Percentiles rank a stretch among this genome's conserved stretches.
These are phyloP conservation scores for Peniophora sp. DNA, from an alignment of 1,284 basidiomycete species.

Conservation along the genomic window DNA sequence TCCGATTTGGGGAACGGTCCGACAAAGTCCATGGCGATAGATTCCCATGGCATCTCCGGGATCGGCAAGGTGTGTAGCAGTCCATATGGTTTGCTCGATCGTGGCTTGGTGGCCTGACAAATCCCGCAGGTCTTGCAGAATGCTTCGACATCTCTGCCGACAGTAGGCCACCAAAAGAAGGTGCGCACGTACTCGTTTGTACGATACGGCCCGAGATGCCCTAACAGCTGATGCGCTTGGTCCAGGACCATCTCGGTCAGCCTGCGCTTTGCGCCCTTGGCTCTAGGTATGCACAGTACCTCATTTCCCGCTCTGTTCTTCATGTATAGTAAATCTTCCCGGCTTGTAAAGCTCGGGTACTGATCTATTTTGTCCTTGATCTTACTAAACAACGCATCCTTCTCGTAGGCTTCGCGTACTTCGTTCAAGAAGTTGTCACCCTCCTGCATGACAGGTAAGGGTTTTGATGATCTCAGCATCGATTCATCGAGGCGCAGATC, in stretches of 20 bases:
- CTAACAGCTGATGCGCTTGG: conserved; percentile 16
- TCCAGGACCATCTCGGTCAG: conserved; percentile 15
- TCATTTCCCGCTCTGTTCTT: conserved; percentile 7
- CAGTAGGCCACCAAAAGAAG: conserved; percentile 27
- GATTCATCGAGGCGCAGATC: too few species aligned
- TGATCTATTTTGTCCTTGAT: too few species aligned
- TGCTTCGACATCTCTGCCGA: conserved; percentile 11
- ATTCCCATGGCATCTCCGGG: conserved; percentile 15
- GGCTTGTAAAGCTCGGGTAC: too few species aligned
- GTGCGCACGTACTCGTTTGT: conserved; percentile 19
- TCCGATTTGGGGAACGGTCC: conserved; percentile 15
- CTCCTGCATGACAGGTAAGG: too few species aligned
- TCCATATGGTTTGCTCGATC: conserved; percentile 7
- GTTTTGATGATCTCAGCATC: too few species aligned
- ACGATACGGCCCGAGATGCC: conserved; percentile 17
- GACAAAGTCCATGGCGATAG: conserved; percentile 19
- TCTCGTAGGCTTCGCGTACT: too few species aligned
- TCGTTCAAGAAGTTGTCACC: too few species aligned
- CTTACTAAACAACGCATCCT: too few species aligned
- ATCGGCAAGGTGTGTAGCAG: conserved; percentile 18
- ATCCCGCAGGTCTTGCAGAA: conserved; percentile 17
- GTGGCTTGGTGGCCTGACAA: conserved; percentile 17
- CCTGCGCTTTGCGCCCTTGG: background rate
- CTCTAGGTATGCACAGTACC: conserved; percentile 16
- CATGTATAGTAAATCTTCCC: conserved; percentile 5